These are phyloP conservation scores for Hericium alpestre DNA, from an alignment of 768 basidiomycete genomes.

Conservation along the genomic window DNA sequence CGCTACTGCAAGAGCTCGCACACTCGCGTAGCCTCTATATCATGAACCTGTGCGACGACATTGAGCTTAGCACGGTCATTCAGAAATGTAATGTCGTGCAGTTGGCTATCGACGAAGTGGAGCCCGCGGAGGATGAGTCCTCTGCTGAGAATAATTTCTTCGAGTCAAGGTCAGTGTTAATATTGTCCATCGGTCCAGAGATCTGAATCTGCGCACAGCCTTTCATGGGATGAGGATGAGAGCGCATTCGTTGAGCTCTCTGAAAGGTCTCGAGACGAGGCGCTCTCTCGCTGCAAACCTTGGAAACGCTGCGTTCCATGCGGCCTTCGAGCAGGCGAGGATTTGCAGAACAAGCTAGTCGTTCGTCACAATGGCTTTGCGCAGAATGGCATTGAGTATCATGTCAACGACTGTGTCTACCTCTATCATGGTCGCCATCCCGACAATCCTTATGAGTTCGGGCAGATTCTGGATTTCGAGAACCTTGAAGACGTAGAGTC, in stretches of 20 bases:
- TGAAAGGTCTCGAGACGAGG: conserved; percentile 19
- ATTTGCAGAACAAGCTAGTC: conserved; percentile 7
- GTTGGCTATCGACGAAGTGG: conserved; percentile 30
- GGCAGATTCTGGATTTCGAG: conserved; percentile 38
- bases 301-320: conserved; percentile 4
- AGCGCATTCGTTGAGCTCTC: conserved; percentile 36
- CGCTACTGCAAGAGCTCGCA: conserved; percentile 53
- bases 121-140: conserved; percentile 33
- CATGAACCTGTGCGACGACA: conserved; percentile 46
- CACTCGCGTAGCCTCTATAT: conserved; percentile 53
- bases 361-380: conserved; percentile 26
- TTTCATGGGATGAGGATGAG: conserved; percentile 39
- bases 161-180: conserved; percentile 33
- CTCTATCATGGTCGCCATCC: conserved; percentile 22
- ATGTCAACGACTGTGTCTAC: conserved; percentile 54
- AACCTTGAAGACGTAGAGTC: conserved; percentile 10
- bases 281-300: conserved; percentile 20
- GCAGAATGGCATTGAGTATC: conserved; percentile 38
- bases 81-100: conserved; percentile 44
- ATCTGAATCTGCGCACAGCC: neutral
- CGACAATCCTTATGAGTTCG: conserved; percentile 35
- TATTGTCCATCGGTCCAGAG: no score
- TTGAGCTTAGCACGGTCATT: conserved; percentile 43
- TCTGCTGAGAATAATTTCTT: conserved; percentile 40
- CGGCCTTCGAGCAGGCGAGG: neutral